Evolutionary conservation across 768 basidiomycete species (phyloP).

Genomic region (Xanthoconium purpureum): DNA sequence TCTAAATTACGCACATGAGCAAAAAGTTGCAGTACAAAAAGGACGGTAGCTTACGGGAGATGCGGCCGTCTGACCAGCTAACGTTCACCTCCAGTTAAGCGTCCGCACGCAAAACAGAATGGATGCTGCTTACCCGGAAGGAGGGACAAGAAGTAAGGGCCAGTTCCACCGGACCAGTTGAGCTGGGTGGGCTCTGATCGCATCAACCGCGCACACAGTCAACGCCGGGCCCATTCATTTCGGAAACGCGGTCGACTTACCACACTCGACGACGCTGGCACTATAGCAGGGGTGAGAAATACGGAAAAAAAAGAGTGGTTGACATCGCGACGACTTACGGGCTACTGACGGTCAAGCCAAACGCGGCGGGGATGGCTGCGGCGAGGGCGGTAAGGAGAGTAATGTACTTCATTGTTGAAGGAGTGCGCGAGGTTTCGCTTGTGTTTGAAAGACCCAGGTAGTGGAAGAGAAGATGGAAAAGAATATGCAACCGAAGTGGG

Average conservation of each 20-base stretch:
- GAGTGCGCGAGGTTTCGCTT: constrained; percentile 19
- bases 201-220: not conserved
- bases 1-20: constrained; percentile 33
- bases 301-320: not conserved
- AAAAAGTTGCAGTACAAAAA: not conserved
- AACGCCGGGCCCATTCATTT: not conserved
- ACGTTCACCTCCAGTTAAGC: not conserved
- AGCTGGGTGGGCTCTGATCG: constrained; percentile 57
- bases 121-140: constrained; percentile 49
- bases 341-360: constrained; percentile 60
- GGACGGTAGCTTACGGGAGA: constrained; percentile 41
- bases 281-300: constrained; percentile 25
- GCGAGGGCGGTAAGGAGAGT: constrained; percentile 30
- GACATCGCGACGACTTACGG: constrained; percentile 46
- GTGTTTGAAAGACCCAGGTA: not conserved
- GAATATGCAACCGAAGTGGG: not conserved
- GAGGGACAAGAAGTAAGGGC: constrained; percentile 59
- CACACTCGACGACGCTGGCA: constrained; percentile 43
- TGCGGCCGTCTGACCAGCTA: constrained; percentile 54
- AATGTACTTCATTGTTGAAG: constrained; percentile 37
- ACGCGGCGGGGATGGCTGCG: constrained; percentile 33
- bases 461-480: not conserved
- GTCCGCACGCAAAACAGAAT: too few relatives aligned
- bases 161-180: constrained; percentile 47
- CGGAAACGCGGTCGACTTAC: constrained; percentile 34